phyloP scores from a whole-genome alignment of 306 rosid species.

The Pachyrhizus erosus region DNA sequence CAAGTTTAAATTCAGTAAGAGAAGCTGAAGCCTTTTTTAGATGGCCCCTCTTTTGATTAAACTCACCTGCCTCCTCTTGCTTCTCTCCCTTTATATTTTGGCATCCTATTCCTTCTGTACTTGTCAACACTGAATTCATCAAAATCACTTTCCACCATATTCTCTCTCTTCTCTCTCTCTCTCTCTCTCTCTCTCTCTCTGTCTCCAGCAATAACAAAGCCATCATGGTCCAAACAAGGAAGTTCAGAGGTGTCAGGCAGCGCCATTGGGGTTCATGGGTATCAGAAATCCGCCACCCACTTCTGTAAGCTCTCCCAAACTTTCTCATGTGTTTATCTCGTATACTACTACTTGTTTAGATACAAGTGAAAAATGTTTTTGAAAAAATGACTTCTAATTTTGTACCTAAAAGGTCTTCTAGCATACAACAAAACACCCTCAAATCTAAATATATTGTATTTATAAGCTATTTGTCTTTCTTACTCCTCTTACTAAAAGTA shows the following conservation, averaged over 20 bases:
- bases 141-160: neutral
- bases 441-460: neutral
- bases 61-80: neutral
- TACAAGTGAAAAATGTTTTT: no score
- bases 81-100: conserved; percentile 20
- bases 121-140: neutral
- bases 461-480: no score
- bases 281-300: conserved; percentile 96
- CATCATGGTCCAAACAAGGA: conserved; percentile 86
- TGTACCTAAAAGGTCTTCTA: no score
- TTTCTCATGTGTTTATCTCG: neutral
- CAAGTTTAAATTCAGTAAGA: conserved; percentile 9
- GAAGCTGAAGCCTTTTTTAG: neutral
- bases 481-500: no score
- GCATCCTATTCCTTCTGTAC: conserved; percentile 40
- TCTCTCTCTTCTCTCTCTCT: neutral
- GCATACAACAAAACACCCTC: neutral
- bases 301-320: conserved; percentile 58
- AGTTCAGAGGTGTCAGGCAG: conserved; percentile 99
- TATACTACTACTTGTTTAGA: no score
- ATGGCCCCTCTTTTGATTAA: conserved; percentile 35
- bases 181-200: neutral
- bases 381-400: no score
- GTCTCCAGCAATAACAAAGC: neutral
- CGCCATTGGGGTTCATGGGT: conserved; percentile 99